Evolutionary conservation across 108 stramenopile species (phyloP).

Genomic region (Bacterosira constricta): DNA sequence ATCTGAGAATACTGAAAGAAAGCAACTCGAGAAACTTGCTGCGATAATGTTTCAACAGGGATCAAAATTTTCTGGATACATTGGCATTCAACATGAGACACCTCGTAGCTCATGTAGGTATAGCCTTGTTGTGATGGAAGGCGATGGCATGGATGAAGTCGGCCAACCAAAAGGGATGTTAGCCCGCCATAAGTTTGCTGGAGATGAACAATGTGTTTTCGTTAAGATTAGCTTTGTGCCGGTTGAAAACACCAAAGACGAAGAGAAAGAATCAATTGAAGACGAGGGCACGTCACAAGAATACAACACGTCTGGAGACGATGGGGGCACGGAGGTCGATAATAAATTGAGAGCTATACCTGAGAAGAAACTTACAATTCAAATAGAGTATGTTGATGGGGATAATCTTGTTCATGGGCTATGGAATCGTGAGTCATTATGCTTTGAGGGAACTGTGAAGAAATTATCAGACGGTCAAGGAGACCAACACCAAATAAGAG

Average conservation of each 20-base stretch:
- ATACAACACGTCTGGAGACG: background rate
- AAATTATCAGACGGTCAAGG: constrained; percentile 9
- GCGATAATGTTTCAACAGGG: constrained; percentile 41
- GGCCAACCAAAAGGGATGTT: constrained; percentile 35
- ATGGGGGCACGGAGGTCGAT: background rate
- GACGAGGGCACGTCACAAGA: constrained; percentile 3
- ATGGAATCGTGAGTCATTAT: constrained; percentile 35
- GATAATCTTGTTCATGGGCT: constrained; percentile 15
- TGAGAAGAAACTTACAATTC: constrained; percentile 29
- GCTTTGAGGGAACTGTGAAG: constrained; percentile 34
- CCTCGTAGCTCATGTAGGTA: constrained; percentile 19
- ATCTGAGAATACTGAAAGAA: background rate
- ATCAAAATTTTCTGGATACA: constrained; percentile 24
- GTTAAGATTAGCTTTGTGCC: constrained; percentile 26
- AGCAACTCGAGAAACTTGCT: constrained; percentile 18
- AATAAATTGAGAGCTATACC: background rate
- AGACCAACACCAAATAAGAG: constrained; percentile 32
- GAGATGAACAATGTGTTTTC: constrained; percentile 44
- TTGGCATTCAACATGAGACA: constrained; percentile 14
- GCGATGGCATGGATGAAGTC: constrained; percentile 33
- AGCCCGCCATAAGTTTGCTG: constrained; percentile 28
- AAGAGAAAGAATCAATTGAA: background rate
- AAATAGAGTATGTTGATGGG: constrained; percentile 42
- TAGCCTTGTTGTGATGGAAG: constrained; percentile 42
- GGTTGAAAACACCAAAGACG: constrained; percentile 5